Evolutionary conservation across 148 eudicot genomes (phyloP).

Genomic region (Rhododendron griersonianum): DNA sequence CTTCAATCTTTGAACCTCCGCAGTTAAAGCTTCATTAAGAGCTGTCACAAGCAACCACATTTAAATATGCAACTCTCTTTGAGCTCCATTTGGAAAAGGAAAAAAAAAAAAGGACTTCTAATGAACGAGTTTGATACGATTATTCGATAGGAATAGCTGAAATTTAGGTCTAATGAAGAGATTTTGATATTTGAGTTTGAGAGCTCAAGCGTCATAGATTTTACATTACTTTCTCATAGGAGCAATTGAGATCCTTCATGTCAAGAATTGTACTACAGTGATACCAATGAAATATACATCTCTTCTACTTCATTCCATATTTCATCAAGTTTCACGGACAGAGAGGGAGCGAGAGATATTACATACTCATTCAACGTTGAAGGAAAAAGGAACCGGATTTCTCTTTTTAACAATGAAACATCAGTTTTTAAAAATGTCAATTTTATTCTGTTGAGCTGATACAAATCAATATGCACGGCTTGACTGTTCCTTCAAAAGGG

Average conservation of each 20-base stretch:
- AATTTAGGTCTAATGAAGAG: not conserved
- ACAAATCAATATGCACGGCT: not conserved
- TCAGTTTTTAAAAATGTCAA: not conserved
- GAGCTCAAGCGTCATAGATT: not conserved
- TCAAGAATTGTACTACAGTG: not conserved
- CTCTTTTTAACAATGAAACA: not conserved
- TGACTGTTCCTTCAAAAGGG: not conserved
- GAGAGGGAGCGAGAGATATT: not conserved
- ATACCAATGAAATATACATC: not conserved
- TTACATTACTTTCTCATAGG: not conserved
- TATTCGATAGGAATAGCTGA: not conserved
- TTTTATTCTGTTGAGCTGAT: not conserved
- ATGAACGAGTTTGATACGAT: not conserved
- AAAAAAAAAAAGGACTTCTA: not conserved
- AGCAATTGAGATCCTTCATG: not conserved
- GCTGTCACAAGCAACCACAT: conserved; percentile 40
- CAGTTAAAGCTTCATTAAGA: conserved; percentile 76
- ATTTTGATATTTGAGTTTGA: not conserved
- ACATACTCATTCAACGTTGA: not conserved
- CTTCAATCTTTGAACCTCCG: conserved; percentile 92
- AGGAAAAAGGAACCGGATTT: not conserved
- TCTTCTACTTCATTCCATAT: not conserved
- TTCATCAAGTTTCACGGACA: not conserved
- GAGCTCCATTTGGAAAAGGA: not conserved
- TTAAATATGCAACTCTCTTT: not conserved